Conservation (phyloP, 148 eudicot species). For the Fagopyrum esculentum region DNA sequence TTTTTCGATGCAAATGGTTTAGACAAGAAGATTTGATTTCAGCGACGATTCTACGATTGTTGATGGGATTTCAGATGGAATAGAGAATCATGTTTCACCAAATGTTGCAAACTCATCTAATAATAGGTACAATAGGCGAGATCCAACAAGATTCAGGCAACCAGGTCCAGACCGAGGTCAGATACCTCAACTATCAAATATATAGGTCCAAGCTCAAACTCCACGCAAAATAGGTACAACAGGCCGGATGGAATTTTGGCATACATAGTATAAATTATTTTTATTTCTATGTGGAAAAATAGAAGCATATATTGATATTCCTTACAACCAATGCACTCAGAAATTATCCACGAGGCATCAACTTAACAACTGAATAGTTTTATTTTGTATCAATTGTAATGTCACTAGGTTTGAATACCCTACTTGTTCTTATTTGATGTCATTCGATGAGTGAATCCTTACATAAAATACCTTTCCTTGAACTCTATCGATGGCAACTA, state of each 20-base stretch:
- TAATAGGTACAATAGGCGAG: conserved; percentile 40
- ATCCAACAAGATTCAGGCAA: conserved; percentile 7
- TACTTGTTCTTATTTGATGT: background rate
- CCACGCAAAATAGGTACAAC: background rate
- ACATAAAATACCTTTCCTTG: background rate
- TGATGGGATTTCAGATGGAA: background rate
- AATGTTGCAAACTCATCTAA: conserved; percentile 11
- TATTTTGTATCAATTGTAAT: background rate
- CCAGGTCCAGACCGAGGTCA: background rate
- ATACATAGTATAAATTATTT: background rate
- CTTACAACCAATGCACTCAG: background rate
- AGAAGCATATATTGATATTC: background rate
- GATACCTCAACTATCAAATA: background rate
- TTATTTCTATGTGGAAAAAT: background rate
- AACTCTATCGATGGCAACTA: background rate
- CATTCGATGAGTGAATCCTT: background rate
- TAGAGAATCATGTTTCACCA: no score
- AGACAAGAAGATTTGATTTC: conserved; percentile 20
- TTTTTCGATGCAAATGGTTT: conserved; percentile 13
- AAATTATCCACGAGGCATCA: background rate
- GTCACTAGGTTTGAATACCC: background rate
- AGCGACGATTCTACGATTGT: conserved; percentile 6
- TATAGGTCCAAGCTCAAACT: background rate
- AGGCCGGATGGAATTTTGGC: no score
- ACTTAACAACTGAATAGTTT: background rate